phyloP scores from a whole-genome alignment of 2,329 filamentous ascomycete species.

The Pseudogymnoascus sp. region DNA sequence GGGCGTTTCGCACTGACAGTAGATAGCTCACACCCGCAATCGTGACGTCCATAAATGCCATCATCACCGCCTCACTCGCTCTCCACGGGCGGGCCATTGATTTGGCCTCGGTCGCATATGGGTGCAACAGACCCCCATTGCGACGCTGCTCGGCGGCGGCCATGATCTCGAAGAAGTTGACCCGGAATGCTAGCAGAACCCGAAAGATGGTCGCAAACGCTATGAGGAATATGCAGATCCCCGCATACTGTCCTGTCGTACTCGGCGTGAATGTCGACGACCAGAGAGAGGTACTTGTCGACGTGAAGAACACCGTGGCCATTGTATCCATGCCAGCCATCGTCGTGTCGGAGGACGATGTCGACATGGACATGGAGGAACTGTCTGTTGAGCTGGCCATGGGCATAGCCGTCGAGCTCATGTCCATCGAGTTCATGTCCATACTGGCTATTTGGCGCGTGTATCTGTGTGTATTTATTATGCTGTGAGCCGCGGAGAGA shows the following conservation, averaged over 20 bases:
- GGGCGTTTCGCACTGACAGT: conserved; percentile 52
- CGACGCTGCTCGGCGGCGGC: conserved; percentile 8
- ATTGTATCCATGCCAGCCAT: conserved; percentile 27
- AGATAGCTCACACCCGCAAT: conserved; percentile 70
- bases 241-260: conserved; percentile 65
- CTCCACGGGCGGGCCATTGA: conserved; percentile 45
- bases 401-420: not conserved
- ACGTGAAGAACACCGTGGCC: conserved; percentile 54
- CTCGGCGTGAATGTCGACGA: conserved; percentile 64
- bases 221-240: conserved; percentile 83
- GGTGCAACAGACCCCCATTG: conserved; percentile 9
- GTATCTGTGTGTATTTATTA: not conserved
- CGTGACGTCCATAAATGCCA: conserved; percentile 59
- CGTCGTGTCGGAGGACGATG: not conserved
- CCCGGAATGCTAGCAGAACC: conserved; percentile 59
- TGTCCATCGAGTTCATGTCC: not conserved
- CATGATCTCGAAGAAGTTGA: conserved; percentile 13
- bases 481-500: not conserved
- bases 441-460: not conserved
- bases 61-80: conserved; percentile 68
- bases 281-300: conserved; percentile 53
- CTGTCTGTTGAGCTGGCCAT: conserved; percentile 8
- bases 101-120: not conserved
- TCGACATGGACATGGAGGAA: not conserved
- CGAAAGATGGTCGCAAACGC: conserved; percentile 62